phyloP scores from a whole-genome alignment of 2,329 filamentous ascomycete genomes.

The Fusarium falciforme region DNA sequence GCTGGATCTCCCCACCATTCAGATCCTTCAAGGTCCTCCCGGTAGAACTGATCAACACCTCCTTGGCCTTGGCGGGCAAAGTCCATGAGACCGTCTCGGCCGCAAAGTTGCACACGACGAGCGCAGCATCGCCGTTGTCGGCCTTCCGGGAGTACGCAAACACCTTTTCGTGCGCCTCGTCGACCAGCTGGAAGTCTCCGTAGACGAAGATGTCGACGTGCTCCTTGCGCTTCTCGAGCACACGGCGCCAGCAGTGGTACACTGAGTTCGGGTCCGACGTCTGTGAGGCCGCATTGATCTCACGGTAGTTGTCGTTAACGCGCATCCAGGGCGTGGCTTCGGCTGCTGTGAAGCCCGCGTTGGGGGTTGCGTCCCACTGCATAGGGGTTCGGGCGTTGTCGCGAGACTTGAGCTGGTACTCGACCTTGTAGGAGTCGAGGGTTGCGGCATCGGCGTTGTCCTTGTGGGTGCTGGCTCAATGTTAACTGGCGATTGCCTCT shows the following conservation, averaged over 20 bases:
- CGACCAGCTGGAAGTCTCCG: slow-evolving; percentile 61
- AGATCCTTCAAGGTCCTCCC: slow-evolving; percentile 47
- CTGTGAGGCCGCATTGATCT: slow-evolving; percentile 72
- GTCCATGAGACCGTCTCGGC: slow-evolving; percentile 48
- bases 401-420: slow-evolving; percentile 69
- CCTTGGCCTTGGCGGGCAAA: slow-evolving; percentile 41
- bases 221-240: slow-evolving; percentile 70
- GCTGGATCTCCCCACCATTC: slow-evolving; percentile 38
- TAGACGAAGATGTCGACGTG: slow-evolving; percentile 74
- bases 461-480: slow-evolving; percentile 48
- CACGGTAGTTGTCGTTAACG: slow-evolving; percentile 70
- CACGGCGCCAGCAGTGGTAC: slow-evolving; percentile 70
- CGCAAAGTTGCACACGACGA: slow-evolving; percentile 55
- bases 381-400: slow-evolving; percentile 80
- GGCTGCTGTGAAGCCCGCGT: slow-evolving; percentile 72
- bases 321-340: slow-evolving; percentile 75
- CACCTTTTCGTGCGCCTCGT: slow-evolving; percentile 50
- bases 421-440: slow-evolving; percentile 50
- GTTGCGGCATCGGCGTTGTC: slow-evolving; percentile 53
- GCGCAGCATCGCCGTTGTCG: slow-evolving; percentile 45
- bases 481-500: neutral
- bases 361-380: slow-evolving; percentile 71
- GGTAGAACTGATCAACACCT: slow-evolving; percentile 50
- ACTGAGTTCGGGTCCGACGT: slow-evolving; percentile 60
- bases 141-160: slow-evolving; percentile 54